Base-by-base conservation (phyloP, 2,329 filamentous ascomycete genomes). In the Fusarium penzigii region DNA sequence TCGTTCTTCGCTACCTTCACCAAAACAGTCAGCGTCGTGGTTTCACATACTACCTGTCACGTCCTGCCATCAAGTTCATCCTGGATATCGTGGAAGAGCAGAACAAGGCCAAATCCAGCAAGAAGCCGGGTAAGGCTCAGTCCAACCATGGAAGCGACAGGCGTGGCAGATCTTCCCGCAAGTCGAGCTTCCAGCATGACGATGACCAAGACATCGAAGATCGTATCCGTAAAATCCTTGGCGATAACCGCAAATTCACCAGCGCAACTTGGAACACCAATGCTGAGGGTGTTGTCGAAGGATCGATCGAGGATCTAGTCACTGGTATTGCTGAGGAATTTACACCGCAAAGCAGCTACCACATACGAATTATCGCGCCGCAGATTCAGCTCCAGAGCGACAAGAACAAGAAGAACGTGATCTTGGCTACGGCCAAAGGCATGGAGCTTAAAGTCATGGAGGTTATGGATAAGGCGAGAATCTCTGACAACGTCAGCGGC, bases 301-400 rank as follows among this genome's bases (percentile, higher is more conserved):
- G 69, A 38, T 72, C 79, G 6, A 83, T 83, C 57, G 82, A 84
- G 29, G 81, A 90, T 62, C 76, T 89, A 17, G 84, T 83, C 4
- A 81, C 88, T 36, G 88, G 92, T 55, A 92, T 99, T 60, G 86
- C 92, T 1, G 83, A 89, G 17, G 92, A 96, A 52, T 99, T 96
- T 65, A 87, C 87, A 12, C 85, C 94, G 1, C 90, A 96, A 66
- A 97, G 94, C 69, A 93, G 89, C 62, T 99, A 97, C 70, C 91
- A 97, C 65, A 84, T 99, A 56, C 89, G 92, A 38, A 82, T 99
- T 39, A 97, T 99, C 64, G 94, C 93, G 6, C 94, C 94, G 13
- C 94, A 99, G 70, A 97, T 99, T 53, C 94, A 99, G 70, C 80
- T 99, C 42, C 93, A 99, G 68, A 97, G 94, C 69, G 94, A 99